Evolutionary conservation across 2,329 filamentous ascomycete species (phyloP).

Genomic region (Trematosphaeria pertusa): DNA sequence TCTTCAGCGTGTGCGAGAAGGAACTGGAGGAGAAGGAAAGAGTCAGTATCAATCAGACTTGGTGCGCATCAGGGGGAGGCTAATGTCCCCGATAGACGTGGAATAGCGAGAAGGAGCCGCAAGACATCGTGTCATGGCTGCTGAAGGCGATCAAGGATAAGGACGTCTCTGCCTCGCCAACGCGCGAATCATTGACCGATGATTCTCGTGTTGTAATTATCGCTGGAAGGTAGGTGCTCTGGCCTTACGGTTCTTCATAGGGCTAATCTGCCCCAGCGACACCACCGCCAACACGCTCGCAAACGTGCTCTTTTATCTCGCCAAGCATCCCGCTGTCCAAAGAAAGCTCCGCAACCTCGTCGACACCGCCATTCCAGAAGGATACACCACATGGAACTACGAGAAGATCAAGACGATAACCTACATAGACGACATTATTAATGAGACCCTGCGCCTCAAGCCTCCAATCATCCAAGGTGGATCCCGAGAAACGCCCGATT

Average conservation of each 20-base stretch:
- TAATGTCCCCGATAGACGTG: slow-evolving; percentile 20
- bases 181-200: slow-evolving; percentile 35
- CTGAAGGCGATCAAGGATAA: slow-evolving; percentile 48
- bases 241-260: no score
- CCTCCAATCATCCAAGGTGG: slow-evolving; percentile 46
- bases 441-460: slow-evolving; percentile 49
- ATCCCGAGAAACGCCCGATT: slow-evolving; percentile 47
- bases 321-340: slow-evolving; percentile 36
- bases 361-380: slow-evolving; percentile 35
- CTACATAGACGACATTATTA: slow-evolving; percentile 42
- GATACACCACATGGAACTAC: slow-evolving; percentile 34
- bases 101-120: slow-evolving; percentile 32
- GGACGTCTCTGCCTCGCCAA: slow-evolving; percentile 44
- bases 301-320: slow-evolving; percentile 40
- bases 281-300: slow-evolving; percentile 44
- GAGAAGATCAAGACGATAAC: slow-evolving; percentile 34
- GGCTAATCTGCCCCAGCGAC: slow-evolving; percentile 33
- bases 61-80: neutral
- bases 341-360: slow-evolving; percentile 41
- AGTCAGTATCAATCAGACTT: neutral
- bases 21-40: slow-evolving; percentile 43
- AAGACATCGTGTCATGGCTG: slow-evolving; percentile 51
- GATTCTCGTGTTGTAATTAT: slow-evolving; percentile 45
- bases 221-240: slow-evolving; percentile 41
- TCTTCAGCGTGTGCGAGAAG: slow-evolving; percentile 37